Conservation (phyloP, 2,329 filamentous ascomycete species). For the Alternaria triticina region DNA sequence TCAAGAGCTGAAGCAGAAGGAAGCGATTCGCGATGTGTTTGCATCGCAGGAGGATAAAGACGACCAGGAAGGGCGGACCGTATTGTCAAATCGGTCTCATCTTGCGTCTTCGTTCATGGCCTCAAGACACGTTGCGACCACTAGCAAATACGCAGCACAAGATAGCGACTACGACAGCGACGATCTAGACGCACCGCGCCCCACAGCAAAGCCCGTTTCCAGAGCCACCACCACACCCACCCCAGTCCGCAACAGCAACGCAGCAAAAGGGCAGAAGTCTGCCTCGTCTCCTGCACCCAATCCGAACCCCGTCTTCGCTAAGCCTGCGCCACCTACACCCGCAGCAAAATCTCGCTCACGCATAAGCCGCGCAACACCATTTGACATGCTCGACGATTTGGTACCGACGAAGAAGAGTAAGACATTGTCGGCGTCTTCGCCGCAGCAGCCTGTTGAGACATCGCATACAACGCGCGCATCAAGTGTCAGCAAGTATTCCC, state of each 20-base stretch:
- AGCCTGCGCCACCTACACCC: slow-evolving; percentile 22
- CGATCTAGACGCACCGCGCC: slow-evolving; percentile 33
- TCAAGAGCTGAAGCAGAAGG: slow-evolving; percentile 39
- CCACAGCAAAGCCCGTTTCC: slow-evolving; percentile 1
- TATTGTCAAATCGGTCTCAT: neutral
- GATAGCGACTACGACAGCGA: slow-evolving; percentile 42
- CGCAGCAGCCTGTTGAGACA: neutral
- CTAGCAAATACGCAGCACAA: neutral
- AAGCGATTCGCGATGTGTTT: slow-evolving; percentile 36
- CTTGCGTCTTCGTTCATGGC: neutral
- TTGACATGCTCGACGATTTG: slow-evolving; percentile 38
- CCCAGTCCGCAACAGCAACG: neutral
- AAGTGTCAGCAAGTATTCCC: neutral
- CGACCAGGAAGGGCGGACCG: neutral
- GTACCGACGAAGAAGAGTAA: slow-evolving; percentile 7
- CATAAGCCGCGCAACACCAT: slow-evolving; percentile 24
- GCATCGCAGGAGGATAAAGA: slow-evolving; percentile 15
- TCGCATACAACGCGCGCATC: neutral
- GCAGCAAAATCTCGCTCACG: slow-evolving; percentile 20
- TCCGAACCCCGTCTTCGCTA: slow-evolving; percentile 19
- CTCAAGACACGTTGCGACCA: neutral
- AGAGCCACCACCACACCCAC: slow-evolving; percentile 2
- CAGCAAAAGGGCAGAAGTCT: neutral
- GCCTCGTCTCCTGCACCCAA: neutral
- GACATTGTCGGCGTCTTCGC: neutral